These are phyloP conservation scores for Rostrohypoxylon terebratum DNA, from an alignment of 495 filamentous ascomycete genomes.

Conservation along the genomic window DNA sequence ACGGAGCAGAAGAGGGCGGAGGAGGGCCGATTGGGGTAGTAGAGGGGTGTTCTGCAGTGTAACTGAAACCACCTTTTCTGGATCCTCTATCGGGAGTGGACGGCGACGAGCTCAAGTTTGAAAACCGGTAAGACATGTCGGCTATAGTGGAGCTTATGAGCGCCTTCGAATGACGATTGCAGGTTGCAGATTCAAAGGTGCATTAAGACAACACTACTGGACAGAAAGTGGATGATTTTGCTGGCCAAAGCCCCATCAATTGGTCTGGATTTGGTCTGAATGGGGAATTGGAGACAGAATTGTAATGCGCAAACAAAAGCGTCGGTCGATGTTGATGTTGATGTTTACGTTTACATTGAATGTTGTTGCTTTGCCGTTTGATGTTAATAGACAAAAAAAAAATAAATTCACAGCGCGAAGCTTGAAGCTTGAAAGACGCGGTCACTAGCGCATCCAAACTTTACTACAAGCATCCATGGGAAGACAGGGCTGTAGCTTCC, in stretches of 20 bases:
- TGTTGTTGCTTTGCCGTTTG: not conserved
- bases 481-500: not conserved
- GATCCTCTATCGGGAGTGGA: constrained; percentile 52
- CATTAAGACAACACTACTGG: constrained; percentile 22
- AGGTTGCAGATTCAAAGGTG: constrained; percentile 39
- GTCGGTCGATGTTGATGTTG: not conserved
- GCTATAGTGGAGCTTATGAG: constrained; percentile 17
- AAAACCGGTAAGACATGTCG: constrained; percentile 52
- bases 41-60: constrained; percentile 64
- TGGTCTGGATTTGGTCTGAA: not conserved
- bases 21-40: constrained; percentile 84
- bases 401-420: constrained; percentile 33
- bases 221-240: constrained; percentile 14
- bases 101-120: constrained; percentile 50
- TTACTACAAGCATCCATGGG: constrained; percentile 1
- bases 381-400: constrained; percentile 20
- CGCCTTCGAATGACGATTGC: constrained; percentile 40
- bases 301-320: not conserved
- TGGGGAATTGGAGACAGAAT: not conserved
- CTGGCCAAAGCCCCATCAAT: constrained; percentile 6
- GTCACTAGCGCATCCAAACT: constrained; percentile 35
- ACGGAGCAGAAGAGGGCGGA: constrained; percentile 70
- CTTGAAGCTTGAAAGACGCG: constrained; percentile 41
- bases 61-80: constrained; percentile 44
- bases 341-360: not conserved